Percentiles rank a stretch among this genome's conserved stretches.
Evolutionary conservation across 306 rosid genomes (phyloP).

Genomic region (Cucurbita argyrosperma): DNA sequence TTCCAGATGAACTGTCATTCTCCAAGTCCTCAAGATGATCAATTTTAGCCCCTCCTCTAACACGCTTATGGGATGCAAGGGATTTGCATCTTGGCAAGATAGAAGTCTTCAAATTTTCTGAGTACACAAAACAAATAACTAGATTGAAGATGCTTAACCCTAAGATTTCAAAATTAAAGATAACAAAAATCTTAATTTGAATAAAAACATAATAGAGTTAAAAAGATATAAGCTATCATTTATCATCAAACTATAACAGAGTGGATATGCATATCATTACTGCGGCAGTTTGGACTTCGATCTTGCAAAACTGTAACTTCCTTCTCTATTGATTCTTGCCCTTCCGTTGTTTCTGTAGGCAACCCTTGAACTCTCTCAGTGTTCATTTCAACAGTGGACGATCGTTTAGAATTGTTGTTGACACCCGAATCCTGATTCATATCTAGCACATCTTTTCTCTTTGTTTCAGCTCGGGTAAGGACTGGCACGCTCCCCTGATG

Average conservation of each 20-base stretch:
- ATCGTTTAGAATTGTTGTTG: background rate
- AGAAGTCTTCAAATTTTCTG: conserved; percentile 19
- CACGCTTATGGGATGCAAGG: conserved; percentile 20
- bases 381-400: background rate
- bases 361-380: background rate
- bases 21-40: conserved; percentile 22
- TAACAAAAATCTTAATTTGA: background rate
- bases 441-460: background rate
- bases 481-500: background rate
- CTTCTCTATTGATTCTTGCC: background rate
- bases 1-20: background rate
- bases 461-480: background rate
- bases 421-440: background rate
- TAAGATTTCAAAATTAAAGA: background rate
- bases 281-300: background rate
- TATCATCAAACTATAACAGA: background rate
- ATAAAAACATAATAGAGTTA: background rate
- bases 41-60: conserved; percentile 38
- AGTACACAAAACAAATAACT: background rate
- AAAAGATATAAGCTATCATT: background rate
- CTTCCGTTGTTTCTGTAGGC: background rate
- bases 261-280: background rate
- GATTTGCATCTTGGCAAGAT: conserved; percentile 21
- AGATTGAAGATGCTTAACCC: background rate
- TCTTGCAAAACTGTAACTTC: background rate